phyloP scores from a whole-genome alignment of 208 protist species.

The Trypanosoma conorhini region DNA sequence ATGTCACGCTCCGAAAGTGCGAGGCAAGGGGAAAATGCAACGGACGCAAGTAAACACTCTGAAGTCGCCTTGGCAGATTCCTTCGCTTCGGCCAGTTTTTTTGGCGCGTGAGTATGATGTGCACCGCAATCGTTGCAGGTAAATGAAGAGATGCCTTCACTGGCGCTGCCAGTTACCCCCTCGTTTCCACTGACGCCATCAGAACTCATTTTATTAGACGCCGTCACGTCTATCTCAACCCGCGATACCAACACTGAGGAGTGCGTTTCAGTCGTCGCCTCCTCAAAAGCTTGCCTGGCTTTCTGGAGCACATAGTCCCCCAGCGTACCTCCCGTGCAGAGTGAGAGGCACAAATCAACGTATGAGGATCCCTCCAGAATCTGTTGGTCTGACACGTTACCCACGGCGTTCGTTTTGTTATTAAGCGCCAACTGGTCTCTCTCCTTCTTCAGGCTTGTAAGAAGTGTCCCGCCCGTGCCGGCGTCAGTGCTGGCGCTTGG shows the following conservation, averaged over 20 bases:
- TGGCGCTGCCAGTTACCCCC: conserved; percentile 24
- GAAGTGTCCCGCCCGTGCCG: not conserved
- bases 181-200: not conserved
- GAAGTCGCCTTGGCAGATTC: not conserved
- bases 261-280: not conserved
- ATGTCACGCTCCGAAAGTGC: conserved; percentile 31
- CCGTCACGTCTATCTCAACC: not conserved
- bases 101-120: not conserved
- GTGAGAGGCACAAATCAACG: conserved; percentile 31
- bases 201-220: conserved; percentile 7
- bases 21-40: conserved; percentile 8
- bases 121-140: not conserved
- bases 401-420: not conserved
- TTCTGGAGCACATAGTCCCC: conserved; percentile 15
- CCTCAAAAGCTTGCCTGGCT: not conserved
- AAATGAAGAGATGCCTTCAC: conserved; percentile 9
- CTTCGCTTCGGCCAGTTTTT: not conserved
- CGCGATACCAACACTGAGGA: not conserved
- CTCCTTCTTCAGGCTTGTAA: conserved; percentile 13
- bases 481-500: not conserved
- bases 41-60: not conserved
- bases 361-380: conserved; percentile 13
- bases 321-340: conserved; percentile 26
- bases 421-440: not conserved
- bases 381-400: not conserved